Evolutionary conservation across 2,329 filamentous ascomycete species (phyloP), one percentile per base, ranked within the genome.

Genomic region (Akanthomyces uredinophilus): DNA sequence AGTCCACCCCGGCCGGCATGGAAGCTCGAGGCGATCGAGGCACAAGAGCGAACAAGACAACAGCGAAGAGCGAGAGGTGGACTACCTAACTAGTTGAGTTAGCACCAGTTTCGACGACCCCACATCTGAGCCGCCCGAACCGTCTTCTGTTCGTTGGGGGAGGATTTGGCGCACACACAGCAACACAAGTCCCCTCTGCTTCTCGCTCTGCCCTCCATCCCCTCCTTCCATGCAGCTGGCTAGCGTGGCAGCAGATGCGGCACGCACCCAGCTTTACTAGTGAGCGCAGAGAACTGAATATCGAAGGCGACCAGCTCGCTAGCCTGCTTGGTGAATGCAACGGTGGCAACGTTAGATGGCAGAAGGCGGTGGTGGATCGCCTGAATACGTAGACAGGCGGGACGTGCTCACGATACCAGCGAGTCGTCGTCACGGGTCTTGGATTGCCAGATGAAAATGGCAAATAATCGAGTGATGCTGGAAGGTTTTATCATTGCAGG

Each of bases 141-240:
- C 39, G 58, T 60, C 58, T 52, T 60, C n/a, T 37, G 27, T 60
- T 29, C 39, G 39, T 60, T n/a, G 20, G n/a, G 24, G 41, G 27
- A 22, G 55, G 35, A 37, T 44, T 37, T 58, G 29, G 55, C 44
- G 44, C 37, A 35, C 18, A 14, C 56, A 44, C 20, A 37, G 6
- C 27, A 29, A 29, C 27, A 32, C 43, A 41, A 58, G 44, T n/a
- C 32, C n/a, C n/a, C 51, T 53, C 47, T 27, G 16, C 18, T 54
- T 10, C 51, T 44, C 16, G 37, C 52, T 55, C 39, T 22, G 52
- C 44, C 44, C 22, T 39, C 52, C 52, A 24, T 35, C 51, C 11
- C 51, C 20, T 27, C n/a, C 39, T 10, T 10, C 52, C 37, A 51
- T 35, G 49, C 18, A 20, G 29, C 27, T 20, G 41, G 52, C n/a